phyloP scores from a whole-genome alignment of 225 moss, liverwort and hornwort species.

The Marchantia polymorpha region DNA sequence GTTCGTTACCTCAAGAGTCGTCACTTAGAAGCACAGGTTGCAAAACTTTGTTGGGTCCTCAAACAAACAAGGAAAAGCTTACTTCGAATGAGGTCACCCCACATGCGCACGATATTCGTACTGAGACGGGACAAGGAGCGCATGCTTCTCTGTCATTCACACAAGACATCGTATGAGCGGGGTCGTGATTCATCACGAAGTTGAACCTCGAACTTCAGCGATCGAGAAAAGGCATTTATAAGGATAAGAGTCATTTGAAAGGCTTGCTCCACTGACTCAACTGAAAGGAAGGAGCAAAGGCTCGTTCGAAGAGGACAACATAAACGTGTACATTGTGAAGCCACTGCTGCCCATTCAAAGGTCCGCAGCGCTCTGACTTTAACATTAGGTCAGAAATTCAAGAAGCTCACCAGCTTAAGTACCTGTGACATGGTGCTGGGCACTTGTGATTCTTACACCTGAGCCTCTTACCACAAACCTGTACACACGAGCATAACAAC shows the following conservation, averaged over 20 bases:
- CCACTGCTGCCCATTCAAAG: no score
- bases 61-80: conserved; percentile 9
- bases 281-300: not conserved
- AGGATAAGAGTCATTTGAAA: no score
- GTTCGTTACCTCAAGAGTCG: not conserved
- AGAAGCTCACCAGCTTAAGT: conserved; percentile 74
- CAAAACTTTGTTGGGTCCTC: not conserved
- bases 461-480: conserved; percentile 80
- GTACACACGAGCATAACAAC: conserved; percentile 2
- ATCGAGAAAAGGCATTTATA: no score
- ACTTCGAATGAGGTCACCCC: conserved; percentile 80
- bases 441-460: conserved; percentile 94
- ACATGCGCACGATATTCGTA: conserved; percentile 85
- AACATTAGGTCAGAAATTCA: not conserved
- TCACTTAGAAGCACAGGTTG: no score
- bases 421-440: conserved; percentile 99
- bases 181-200: not conserved
- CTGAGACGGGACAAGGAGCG: conserved; percentile 83
- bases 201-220: no score
- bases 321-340: no score
- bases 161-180: not conserved
- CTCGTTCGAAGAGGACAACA: not conserved
- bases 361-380: not conserved
- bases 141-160: conserved; percentile 66
- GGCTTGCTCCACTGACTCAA: no score